Conservation (phyloP, 495 filamentous ascomycete genomes). For the Penicillium atrosanguineum region DNA sequence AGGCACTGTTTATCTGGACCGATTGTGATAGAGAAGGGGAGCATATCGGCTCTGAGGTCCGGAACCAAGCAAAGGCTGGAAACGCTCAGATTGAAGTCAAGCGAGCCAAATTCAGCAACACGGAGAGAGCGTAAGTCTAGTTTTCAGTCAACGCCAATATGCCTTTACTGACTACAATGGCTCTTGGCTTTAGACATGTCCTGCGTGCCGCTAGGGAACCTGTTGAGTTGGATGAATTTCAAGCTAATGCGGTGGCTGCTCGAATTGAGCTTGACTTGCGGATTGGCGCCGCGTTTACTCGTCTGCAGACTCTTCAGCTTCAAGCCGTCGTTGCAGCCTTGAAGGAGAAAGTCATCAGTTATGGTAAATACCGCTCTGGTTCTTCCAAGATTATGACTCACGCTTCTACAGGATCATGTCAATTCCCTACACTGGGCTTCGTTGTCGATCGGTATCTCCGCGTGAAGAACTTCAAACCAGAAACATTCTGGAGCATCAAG, state of each 20-base stretch:
- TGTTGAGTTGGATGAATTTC: slow-evolving; percentile 74
- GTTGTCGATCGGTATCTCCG: slow-evolving; percentile 93
- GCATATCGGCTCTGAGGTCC: slow-evolving; percentile 92
- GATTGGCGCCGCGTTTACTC: slow-evolving; percentile 87
- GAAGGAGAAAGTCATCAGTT: slow-evolving; percentile 69
- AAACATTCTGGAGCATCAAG: slow-evolving; percentile 89
- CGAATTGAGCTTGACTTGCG: slow-evolving; percentile 91
- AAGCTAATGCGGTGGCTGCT: slow-evolving; percentile 84
- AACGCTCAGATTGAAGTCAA: slow-evolving; percentile 76
- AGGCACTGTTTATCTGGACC: slow-evolving; percentile 90
- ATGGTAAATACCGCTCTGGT: slow-evolving; percentile 54
- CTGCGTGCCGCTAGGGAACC: slow-evolving; percentile 77
- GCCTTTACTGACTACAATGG: neutral
- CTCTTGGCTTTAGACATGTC: slow-evolving; percentile 56
- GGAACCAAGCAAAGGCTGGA: slow-evolving; percentile 69
- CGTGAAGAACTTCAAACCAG: slow-evolving; percentile 89
- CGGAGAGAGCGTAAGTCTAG: slow-evolving; percentile 75
- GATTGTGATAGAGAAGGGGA: slow-evolving; percentile 98
- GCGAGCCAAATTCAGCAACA: slow-evolving; percentile 90
- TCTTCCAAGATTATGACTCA: slow-evolving; percentile 15
- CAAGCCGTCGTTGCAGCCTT: slow-evolving; percentile 62
- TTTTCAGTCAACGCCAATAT: neutral
- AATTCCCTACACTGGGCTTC: slow-evolving; percentile 95
- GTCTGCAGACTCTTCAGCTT: slow-evolving; percentile 77
- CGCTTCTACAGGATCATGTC: slow-evolving; percentile 71